A percentile compares a stretch with the other conserved stretches of the same genome.
These are phyloP conservation scores for Tetraselmis chui DNA, from an alignment of 139 green algal genomes.

Conservation along the genomic window DNA sequence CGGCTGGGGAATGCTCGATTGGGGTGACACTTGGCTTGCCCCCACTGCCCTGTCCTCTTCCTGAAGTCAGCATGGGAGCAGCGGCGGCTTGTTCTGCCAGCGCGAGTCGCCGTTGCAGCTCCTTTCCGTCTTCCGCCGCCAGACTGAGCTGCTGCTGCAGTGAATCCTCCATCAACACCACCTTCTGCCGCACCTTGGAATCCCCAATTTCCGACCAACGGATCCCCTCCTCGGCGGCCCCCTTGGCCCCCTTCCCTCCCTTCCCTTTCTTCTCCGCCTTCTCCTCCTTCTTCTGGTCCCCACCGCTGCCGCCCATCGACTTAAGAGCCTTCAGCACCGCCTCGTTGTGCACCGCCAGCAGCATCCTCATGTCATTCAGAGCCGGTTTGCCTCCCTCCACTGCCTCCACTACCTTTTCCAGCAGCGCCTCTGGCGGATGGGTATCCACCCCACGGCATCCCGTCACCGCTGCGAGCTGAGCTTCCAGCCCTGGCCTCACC, in stretches of 20 bases:
- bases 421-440: neutral
- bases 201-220: neutral
- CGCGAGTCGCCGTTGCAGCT: no score
- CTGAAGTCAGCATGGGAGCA: no score
- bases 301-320: no score
- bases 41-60: no score
- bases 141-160: neutral
- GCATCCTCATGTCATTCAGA: neutral
- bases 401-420: neutral
- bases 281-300: neutral
- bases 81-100: no score
- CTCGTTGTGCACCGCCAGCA: neutral
- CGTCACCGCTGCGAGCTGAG: neutral
- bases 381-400: neutral
- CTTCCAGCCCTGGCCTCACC: neutral
- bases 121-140: no score
- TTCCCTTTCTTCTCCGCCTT: no score
- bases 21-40: no score
- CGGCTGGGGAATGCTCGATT: no score
- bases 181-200: neutral
- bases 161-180: neutral
- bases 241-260: neutral
- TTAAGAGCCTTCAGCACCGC: neutral
- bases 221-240: no score
- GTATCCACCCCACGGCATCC: neutral